Percentiles rank a stretch among this genome's conserved stretches.
Conservation (phyloP, 164 flowering plant species). For the Houttuynia cordata region DNA sequence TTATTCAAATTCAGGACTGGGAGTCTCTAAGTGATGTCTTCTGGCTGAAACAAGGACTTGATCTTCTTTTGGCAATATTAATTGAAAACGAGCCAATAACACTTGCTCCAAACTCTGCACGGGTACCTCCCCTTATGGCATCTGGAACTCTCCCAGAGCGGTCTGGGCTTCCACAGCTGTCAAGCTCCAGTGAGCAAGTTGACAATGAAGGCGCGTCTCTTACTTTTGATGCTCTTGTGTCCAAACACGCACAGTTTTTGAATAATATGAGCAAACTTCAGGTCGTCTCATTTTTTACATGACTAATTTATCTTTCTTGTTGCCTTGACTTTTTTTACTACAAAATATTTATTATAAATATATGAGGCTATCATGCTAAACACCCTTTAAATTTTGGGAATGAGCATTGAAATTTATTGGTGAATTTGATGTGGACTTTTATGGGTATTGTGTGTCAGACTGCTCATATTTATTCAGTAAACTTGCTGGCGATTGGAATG, state of each 20-base stretch:
- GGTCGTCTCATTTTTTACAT: constrained; percentile 25
- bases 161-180: constrained; percentile 37
- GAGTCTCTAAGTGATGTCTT: constrained; percentile 94
- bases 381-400: too few species aligned
- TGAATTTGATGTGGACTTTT: too few species aligned
- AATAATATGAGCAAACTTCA: constrained; percentile 79
- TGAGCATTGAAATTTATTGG: too few species aligned
- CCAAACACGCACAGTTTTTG: constrained; percentile 67
- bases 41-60: constrained; percentile 99
- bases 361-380: too few species aligned
- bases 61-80: constrained; percentile 85
- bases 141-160: constrained; percentile 38
- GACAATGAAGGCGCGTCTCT: constrained; percentile 55
- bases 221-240: constrained; percentile 62
- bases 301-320: background rate
- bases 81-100: constrained; percentile 81
- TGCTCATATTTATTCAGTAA: too few species aligned
- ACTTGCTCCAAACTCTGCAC: constrained; percentile 91
- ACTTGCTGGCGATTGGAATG: too few species aligned
- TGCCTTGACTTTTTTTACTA: too few species aligned
- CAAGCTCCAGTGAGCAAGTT: constrained; percentile 37
- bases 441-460: too few species aligned
- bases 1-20: constrained; percentile 96
- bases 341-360: too few species aligned
- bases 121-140: constrained; percentile 52